A percentile compares a stretch with the other conserved stretches of the same genome.
Evolutionary conservation across 2,329 filamentous ascomycete genomes (phyloP).

Genomic region (Neofusicoccum parvum): DNA sequence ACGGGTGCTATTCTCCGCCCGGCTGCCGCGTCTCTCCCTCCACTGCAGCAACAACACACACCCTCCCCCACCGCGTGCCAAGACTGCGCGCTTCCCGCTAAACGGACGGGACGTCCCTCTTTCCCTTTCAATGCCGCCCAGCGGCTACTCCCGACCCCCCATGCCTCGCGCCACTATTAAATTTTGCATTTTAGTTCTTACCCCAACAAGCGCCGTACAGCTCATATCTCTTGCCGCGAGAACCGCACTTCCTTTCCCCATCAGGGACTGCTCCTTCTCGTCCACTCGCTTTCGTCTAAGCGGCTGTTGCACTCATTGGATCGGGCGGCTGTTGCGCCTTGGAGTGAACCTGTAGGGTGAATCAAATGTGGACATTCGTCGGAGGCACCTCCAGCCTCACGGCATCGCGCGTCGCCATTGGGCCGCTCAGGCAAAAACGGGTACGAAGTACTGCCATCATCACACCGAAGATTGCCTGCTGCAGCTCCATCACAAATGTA

Average conservation of each 20-base stretch:
- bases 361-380: slow-evolving; percentile 11
- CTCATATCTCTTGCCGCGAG: background rate
- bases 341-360: background rate
- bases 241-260: background rate
- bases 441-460: background rate
- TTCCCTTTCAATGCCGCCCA: background rate
- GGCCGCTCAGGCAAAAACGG: background rate
- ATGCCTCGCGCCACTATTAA: background rate
- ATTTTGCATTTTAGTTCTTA: background rate
- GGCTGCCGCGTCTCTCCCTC: background rate
- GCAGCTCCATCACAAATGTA: background rate
- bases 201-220: background rate
- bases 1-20: background rate
- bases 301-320: background rate
- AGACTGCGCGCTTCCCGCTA: slow-evolving; percentile 3
- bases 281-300: background rate
- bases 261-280: background rate
- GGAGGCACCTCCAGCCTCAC: slow-evolving; percentile 17
- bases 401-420: background rate
- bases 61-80: background rate
- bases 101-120: slow-evolving; percentile 1
- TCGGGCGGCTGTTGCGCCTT: background rate
- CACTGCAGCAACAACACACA: background rate
- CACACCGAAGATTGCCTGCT: background rate
- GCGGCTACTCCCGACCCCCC: slow-evolving; percentile 8